phyloP scores from a whole-genome alignment of 2,329 filamentous ascomycete species.

The Calycina herbarum region DNA sequence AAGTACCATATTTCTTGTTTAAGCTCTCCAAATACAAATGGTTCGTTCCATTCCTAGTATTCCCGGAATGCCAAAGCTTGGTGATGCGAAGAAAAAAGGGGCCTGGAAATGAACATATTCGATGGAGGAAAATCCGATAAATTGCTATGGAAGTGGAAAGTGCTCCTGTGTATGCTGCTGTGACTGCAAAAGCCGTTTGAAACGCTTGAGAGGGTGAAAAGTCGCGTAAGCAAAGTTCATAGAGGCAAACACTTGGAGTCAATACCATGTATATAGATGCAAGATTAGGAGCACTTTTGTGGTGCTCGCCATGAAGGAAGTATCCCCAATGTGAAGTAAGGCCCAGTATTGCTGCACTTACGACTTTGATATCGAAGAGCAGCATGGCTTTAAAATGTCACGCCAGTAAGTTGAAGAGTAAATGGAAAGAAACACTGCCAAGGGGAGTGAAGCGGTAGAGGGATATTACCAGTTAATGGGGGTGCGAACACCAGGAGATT shows the following conservation, averaged over 20 bases:
- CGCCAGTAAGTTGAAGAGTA: background rate
- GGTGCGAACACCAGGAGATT: background rate
- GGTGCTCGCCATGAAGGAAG: background rate
- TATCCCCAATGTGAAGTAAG: background rate
- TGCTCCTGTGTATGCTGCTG: background rate
- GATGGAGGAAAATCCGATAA: background rate
- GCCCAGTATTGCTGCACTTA: background rate
- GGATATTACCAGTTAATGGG: background rate
- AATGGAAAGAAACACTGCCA: background rate
- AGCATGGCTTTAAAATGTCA: background rate
- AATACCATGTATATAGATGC: background rate
- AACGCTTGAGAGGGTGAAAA: background rate
- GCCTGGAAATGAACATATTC: background rate
- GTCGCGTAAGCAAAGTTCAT: background rate
- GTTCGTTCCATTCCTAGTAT: background rate
- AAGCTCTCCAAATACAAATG: background rate
- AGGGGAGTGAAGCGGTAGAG: background rate
- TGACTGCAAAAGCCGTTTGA: background rate
- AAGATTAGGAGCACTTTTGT: background rate
- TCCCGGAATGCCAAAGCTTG: conserved; percentile 1
- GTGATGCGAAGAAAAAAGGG: background rate
- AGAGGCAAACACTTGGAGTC: background rate
- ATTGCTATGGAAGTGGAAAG: background rate
- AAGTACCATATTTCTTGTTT: background rate
- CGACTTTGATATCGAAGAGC: background rate